These are phyloP conservation scores for Fusarium sp. DNA, from an alignment of 2,329 filamentous ascomycete genomes.

Conservation along the genomic window DNA sequence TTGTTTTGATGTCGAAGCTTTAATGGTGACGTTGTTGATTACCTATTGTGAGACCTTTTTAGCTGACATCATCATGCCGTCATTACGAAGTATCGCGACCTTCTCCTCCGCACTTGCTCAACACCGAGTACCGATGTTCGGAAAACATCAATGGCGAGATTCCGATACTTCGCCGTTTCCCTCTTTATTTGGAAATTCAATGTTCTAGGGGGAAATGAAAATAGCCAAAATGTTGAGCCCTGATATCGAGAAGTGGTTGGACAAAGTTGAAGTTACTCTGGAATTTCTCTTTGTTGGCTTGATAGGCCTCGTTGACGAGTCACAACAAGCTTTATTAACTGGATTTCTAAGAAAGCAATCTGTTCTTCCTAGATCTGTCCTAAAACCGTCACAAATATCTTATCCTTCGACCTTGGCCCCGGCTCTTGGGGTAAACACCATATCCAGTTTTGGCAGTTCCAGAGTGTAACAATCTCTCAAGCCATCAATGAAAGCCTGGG, in stretches of 20 bases:
- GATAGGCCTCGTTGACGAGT: too few species aligned
- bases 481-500: neutral
- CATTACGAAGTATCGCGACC: constrained; percentile 1
- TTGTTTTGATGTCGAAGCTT: neutral
- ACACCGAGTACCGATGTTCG: neutral
- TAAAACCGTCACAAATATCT: fast-evolving
- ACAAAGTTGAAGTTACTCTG: fast-evolving
- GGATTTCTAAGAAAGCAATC: neutral
- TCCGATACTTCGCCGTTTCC: neutral
- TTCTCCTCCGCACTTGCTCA: neutral
- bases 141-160: neutral
- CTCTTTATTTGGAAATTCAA: fast-evolving
- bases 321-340: too few species aligned
- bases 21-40: constrained; percentile 15
- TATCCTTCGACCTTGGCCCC: fast-evolving
- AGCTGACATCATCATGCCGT: constrained; percentile 33
- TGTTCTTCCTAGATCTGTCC: fast-evolving
- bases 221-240: fast-evolving
- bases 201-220: fast-evolving
- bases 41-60: neutral
- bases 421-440: neutral
- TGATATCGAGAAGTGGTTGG: fast-evolving
- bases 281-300: too few species aligned
- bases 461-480: constrained; percentile 25
- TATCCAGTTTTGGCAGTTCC: neutral